phyloP scores from a whole-genome alignment of 2,329 filamentous ascomycete species.

The Pseudogymnoascus verrucosus region DNA sequence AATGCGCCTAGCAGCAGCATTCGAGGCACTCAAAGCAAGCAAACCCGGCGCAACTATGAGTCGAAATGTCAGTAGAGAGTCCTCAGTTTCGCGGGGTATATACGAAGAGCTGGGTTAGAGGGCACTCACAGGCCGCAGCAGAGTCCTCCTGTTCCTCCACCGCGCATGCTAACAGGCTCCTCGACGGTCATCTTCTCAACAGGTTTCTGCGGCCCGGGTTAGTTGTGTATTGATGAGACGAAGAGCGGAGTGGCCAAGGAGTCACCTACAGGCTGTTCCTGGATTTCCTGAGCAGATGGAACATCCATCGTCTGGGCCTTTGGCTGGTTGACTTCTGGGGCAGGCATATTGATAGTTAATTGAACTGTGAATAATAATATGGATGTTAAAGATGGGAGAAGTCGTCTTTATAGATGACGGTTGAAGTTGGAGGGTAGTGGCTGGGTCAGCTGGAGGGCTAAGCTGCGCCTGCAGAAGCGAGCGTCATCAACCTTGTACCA shows the following conservation, averaged over 20 bases:
- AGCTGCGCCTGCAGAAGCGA: slow-evolving; percentile 2
- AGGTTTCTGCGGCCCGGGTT: slow-evolving; percentile 9
- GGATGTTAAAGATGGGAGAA: neutral
- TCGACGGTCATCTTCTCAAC: slow-evolving; percentile 12
- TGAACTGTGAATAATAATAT: neutral
- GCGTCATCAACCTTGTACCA: neutral
- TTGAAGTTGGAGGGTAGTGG: neutral
- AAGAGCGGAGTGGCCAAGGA: neutral
- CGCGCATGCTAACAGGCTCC: slow-evolving; percentile 16
- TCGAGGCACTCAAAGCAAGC: slow-evolving; percentile 22
- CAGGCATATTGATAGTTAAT: slow-evolving; percentile 4
- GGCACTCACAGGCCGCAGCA: slow-evolving; percentile 20
- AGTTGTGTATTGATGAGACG: neutral
- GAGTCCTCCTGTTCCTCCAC: slow-evolving; percentile 18
- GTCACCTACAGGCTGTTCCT: slow-evolving; percentile 18
- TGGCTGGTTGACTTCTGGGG: slow-evolving; percentile 7
- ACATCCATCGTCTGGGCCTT: slow-evolving; percentile 8
- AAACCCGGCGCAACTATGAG: slow-evolving; percentile 18
- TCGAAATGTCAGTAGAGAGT: neutral
- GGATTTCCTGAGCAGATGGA: slow-evolving; percentile 8
- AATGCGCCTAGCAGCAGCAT: slow-evolving; percentile 17
- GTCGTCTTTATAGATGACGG: neutral
- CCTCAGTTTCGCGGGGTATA: neutral
- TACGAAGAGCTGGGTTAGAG: neutral
- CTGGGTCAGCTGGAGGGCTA: slow-evolving; percentile 7